Percentiles rank a stretch among this genome's conserved stretches.
Conservation (phyloP, 2,329 filamentous ascomycete species). For the Paracoccidioides lutzii region DNA sequence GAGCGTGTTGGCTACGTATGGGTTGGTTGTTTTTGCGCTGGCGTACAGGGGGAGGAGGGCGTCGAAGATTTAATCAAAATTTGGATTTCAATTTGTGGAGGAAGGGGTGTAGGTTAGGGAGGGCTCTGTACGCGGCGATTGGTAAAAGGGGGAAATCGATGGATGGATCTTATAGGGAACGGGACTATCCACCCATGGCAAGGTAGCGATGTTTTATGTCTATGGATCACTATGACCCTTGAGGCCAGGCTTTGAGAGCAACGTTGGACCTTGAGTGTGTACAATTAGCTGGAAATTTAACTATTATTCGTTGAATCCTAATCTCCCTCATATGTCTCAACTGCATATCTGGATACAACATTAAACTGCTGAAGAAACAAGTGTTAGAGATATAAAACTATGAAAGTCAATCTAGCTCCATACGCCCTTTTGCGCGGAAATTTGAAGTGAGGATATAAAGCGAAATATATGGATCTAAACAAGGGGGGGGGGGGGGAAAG, state of each 20-base stretch:
- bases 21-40: slow-evolving; percentile 65
- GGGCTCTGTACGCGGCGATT: no score
- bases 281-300: not conserved
- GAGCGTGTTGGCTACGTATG: slow-evolving; percentile 66
- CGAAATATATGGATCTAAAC: not conserved
- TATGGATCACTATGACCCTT: no score
- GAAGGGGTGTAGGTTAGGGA: no score
- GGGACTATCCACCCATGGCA: no score
- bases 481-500: not conserved
- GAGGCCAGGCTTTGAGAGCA: not conserved
- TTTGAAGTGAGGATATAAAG: not conserved
- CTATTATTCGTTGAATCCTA: not conserved
- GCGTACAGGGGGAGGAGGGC: slow-evolving; percentile 39
- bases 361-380: not conserved
- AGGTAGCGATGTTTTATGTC: no score
- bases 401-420: not conserved
- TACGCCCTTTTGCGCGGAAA: not conserved
- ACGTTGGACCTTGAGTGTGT: not conserved
- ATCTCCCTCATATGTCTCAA: not conserved
- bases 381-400: not conserved
- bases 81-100: not conserved
- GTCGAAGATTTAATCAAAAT: not conserved
- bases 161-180: not conserved
- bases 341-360: not conserved
- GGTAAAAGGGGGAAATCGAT: not conserved